Base-by-base conservation (phyloP, 169 alveolate species). In the Plasmodium malariae region DNA sequence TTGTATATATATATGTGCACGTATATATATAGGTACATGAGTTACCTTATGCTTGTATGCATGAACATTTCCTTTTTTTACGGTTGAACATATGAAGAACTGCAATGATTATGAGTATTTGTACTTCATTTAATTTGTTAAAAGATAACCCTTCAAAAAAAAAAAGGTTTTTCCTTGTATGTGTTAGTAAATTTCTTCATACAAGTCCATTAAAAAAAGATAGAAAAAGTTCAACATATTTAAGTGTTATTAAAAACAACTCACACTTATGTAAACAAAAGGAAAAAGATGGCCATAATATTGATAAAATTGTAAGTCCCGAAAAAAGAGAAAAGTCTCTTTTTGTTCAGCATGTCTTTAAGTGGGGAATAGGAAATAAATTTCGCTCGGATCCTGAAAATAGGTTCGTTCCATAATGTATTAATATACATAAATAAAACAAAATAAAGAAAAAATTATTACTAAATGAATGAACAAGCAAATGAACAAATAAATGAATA, bases 301-400 rank as follows among this genome's bases (percentile, higher is more conserved):
- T 9, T 45, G 70, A 17, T 28, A 76, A 51, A 32, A 17, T 14
- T 26, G 32, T 24, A 48, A 48, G 11, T 5, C 19, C 59, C 12
- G 68, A 83, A n/a, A 26, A 45, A 21, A 55, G 68, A 43, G 45
- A 57, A 54, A 55, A 83, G n/a, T 57, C 92, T 17, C 51, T 49
- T 54, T 87, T 32, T 71, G 60, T 94, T 32, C 95, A 92, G 21
- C 89, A 94, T 74, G 88, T 87, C 24, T 94, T 94, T 85, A 89
- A 93, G 63, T 94, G 96, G 96, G 96, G 96, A 45, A 92, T 94
- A 19, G 96, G 96, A 19, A 94, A 94, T 87, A 89, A 85, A 67
- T 92, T 91, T 62, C 80, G 93, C 26, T 86, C 95, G 67, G 94
- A 94, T 14, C 91, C 94, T 3, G 92, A 89, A 78, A 94, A 89